Conservation (phyloP, 2,329 filamentous ascomycete genomes). For the Paecilomyces formosus region DNA sequence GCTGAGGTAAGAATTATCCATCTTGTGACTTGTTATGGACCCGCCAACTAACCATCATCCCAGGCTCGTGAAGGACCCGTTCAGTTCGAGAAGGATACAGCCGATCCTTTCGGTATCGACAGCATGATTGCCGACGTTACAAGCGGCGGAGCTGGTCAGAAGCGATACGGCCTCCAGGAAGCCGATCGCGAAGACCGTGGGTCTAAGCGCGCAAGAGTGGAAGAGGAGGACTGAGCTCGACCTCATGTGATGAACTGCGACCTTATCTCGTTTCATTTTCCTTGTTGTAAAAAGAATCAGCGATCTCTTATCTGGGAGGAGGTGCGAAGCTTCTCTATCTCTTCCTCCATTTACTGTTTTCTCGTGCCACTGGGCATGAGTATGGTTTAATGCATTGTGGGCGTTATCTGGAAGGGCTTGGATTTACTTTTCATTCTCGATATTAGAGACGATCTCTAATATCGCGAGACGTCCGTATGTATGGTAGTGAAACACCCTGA, state of each 20-base stretch:
- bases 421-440: conserved; percentile 4
- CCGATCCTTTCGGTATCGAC: conserved; percentile 90
- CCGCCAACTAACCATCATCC: neutral
- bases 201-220: conserved; percentile 67
- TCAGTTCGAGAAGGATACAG: conserved; percentile 84
- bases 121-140: conserved; percentile 79
- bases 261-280: neutral
- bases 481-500: neutral
- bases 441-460: neutral
- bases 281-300: neutral
- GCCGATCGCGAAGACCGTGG: conserved; percentile 26
- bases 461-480: neutral
- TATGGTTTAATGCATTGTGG: conserved; percentile 19
- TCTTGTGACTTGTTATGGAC: neutral
- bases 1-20: conserved; percentile 55
- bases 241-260: neutral
- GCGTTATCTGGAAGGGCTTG: conserved; percentile 16
- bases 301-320: neutral
- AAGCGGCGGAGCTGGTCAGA: conserved; percentile 47
- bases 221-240: conserved; percentile 50
- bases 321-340: neutral
- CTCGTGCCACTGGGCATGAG: conserved; percentile 3
- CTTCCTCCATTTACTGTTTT: neutral
- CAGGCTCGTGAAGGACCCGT: conserved; percentile 82
- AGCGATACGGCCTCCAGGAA: conserved; percentile 39